Base-by-base conservation (phyloP, 331 rosid genomes). In the Pyracantha coccinea region DNA sequence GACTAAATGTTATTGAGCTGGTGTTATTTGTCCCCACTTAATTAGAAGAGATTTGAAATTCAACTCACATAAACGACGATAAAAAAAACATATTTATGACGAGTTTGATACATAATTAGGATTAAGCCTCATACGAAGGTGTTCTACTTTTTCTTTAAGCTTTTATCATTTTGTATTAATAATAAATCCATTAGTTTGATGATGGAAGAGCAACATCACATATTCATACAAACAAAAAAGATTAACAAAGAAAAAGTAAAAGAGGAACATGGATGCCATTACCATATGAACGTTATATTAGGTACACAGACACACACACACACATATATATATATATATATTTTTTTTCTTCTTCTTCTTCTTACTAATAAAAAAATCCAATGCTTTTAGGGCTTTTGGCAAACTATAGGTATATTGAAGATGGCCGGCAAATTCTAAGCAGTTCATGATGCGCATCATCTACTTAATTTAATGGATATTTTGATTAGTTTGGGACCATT, bases 241-340 rank as follows among this genome's bases (percentile, higher is more conserved):
- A 13, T 15, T 1, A 1, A 12, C 52, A 72, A 33, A 33, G n/a
- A 24, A 9, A 72, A 72, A 72, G 38, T 24, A 38, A 38, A 38
- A 10, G 44, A 38, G 45, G 45, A 38, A 73, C 77, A 73, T 59
- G 77, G 77, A 28, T 35, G 77, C 77, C 68, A 73, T 59, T 73
- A 8, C n/a, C 58, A 21, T 17, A 16, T 50, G 55, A 6, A 50
- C 55, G 3, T 50, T 50, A 50, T 17, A 50, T 50, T 3, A 10
- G 45, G 45, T 38, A 3, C 2, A 2, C 1, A 38, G 13, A 38
- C 35, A 32, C 2, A 7, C 9, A 7, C 9, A 25, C 28, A 25
- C 28, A 25, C 28, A 25, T 2, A 25, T 4, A 38, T 33, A 33
- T 33, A 35, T 41, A 41, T 41, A 45, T 71, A 71, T 13, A n/a